These are phyloP conservation scores for Clohesyomyces aquaticus DNA, from an alignment of 495 filamentous ascomycete species.

Conservation along the genomic window DNA sequence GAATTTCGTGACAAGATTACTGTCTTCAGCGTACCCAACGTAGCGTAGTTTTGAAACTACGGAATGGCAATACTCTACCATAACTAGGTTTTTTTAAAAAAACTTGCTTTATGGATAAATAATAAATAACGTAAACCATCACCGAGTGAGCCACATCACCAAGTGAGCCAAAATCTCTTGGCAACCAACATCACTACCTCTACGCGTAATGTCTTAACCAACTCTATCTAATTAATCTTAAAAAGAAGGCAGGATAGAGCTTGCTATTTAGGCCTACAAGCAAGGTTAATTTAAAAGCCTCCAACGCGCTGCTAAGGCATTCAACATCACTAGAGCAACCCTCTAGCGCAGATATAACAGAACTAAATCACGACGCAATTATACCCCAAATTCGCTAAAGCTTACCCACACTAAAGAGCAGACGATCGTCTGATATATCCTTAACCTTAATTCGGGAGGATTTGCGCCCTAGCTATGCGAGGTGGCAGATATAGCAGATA, in stretches of 20 bases:
- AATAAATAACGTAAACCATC: no score
- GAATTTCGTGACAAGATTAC: no score
- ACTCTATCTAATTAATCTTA: background rate
- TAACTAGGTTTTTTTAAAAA: no score
- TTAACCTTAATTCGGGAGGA: slow-evolving; percentile 45
- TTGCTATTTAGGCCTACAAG: slow-evolving; percentile 24
- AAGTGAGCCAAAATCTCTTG: background rate
- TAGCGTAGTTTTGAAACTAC: no score
- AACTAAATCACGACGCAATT: background rate
- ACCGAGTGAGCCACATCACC: no score
- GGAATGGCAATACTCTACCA: no score
- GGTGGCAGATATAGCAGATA: slow-evolving; percentile 50
- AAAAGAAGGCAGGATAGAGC: slow-evolving; percentile 17
- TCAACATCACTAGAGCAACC: background rate
- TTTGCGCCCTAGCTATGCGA: slow-evolving; percentile 39
- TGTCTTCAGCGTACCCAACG: no score
- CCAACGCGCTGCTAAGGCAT: slow-evolving; percentile 7
- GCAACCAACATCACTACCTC: background rate
- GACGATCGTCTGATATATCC: slow-evolving; percentile 46
- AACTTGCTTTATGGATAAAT: no score
- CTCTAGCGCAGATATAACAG: background rate
- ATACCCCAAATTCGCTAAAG: slow-evolving; percentile 31
- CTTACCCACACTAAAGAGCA: slow-evolving; percentile 44
- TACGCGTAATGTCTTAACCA: background rate
- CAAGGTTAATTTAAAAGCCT: slow-evolving; percentile 7